A percentile compares a stretch with the other conserved stretches of the same genome.
These are phyloP conservation scores for Antitrichia curtipendula DNA, from an alignment of 225 moss, liverwort and hornwort species.

Conservation along the genomic window DNA sequence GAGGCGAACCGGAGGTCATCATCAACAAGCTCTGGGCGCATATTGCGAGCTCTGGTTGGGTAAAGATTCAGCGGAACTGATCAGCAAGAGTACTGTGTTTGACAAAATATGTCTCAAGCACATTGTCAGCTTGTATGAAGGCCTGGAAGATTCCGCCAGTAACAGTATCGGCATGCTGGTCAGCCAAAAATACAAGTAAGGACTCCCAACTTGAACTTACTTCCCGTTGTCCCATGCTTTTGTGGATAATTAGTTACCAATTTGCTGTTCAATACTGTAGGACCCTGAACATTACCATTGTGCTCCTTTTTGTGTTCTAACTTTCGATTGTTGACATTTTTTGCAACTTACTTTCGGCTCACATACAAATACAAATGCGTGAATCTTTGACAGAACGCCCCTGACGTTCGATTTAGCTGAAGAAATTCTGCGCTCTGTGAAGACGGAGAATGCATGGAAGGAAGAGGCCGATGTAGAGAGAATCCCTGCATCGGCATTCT, in stretches of 20 bases:
- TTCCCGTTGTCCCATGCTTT: not conserved
- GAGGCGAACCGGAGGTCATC: constrained; percentile 34
- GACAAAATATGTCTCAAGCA: constrained; percentile 36
- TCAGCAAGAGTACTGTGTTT: constrained; percentile 29
- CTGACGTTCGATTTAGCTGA: constrained; percentile 11
- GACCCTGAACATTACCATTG: not conserved
- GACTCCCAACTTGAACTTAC: not conserved
- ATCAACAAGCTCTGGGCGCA: constrained; percentile 13
- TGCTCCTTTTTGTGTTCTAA: not conserved
- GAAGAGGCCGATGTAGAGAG: constrained; percentile 6
- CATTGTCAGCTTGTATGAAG: constrained; percentile 49
- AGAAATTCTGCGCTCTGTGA: constrained; percentile 19
- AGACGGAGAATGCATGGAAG: constrained; percentile 23
- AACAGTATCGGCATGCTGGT: constrained; percentile 23
- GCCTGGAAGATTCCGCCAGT: constrained; percentile 44
- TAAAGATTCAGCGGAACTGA: constrained; percentile 13
- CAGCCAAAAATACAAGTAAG: constrained; percentile 35
- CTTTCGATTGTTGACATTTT: not conserved
- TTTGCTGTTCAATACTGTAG: not conserved
- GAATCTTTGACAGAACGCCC: constrained; percentile 16
- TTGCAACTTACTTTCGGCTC: not conserved
- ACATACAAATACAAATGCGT: not conserved
- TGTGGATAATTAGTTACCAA: not conserved
- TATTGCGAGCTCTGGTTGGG: constrained; percentile 48
- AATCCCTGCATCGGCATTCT: constrained; percentile 19